Base-by-base conservation (phyloP, 2,329 filamentous ascomycete genomes). In the Aspergillus sp. region DNA sequence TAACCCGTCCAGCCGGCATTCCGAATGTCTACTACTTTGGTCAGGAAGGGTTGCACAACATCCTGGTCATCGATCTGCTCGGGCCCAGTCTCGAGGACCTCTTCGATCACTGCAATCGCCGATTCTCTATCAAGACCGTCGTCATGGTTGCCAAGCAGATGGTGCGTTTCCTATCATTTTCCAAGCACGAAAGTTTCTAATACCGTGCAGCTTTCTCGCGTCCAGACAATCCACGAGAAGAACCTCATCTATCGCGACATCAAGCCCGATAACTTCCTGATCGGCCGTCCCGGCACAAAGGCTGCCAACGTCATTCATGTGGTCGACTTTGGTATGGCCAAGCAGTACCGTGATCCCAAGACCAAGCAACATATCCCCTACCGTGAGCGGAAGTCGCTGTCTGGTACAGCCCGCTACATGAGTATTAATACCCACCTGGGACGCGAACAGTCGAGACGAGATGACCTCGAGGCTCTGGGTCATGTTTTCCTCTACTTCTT, bases 11-110 rank as follows among this genome's bases (percentile, higher is more conserved):
- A 97, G 93, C 93, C 67, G 94, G 94, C 67, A 97, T 99, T 64
- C 94, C 94, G 67, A 97, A 97, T 83, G 94, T 99, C 67, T 97
- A 97, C 79, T 99, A 97, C 77, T 99, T 97, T 65, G 94, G 94
- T 57, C 94, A 99, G 72, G 93, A 97, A 76, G 94, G 93, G 64
- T 86, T 97, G 26, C 94, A 99, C 80, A 97, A 99, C 78, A 97
- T 97, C 63, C 86, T 99, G 47, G 93, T 99, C 63, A 97, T 97
- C 67, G 93, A 99, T 76, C 82, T 99, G 40, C 86, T 99, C 22
- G 93, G 93, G 14, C 93, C 93, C 48, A 96, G 91, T 59, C 82
- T 99, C 55, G 93, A 99, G 72, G 93, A 99, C 69, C 83, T 99
- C 17, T 99, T 99, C 71, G 93, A 99, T 71, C 91, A 95, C 75